phyloP scores from a whole-genome alignment of 2,329 filamentous ascomycete species.

The Trichoderma sp. region DNA sequence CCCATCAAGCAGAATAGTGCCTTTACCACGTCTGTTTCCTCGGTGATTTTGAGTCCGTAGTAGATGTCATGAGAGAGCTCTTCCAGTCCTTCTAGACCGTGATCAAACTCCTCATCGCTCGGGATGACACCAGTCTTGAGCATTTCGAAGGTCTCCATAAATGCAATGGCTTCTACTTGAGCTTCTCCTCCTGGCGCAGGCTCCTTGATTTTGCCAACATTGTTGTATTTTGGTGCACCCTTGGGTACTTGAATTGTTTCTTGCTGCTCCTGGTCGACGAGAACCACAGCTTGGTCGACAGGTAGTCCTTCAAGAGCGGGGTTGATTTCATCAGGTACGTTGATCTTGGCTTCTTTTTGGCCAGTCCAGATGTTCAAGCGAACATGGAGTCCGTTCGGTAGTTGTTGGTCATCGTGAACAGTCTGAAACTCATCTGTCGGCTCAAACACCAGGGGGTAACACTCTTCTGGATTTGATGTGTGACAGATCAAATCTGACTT shows the following conservation, averaged over 20 bases:
- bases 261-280: constrained; percentile 51
- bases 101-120: constrained; percentile 43
- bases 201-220: constrained; percentile 58
- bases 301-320: constrained; percentile 52
- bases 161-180: constrained; percentile 32
- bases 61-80: constrained; percentile 70
- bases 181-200: constrained; percentile 37
- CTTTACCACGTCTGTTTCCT: constrained; percentile 54
- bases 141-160: constrained; percentile 41
- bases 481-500: constrained; percentile 62
- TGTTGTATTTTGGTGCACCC: constrained; percentile 58
- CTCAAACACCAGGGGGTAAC: constrained; percentile 65
- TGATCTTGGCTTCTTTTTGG: constrained; percentile 65
- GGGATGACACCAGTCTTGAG: constrained; percentile 47
- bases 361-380: constrained; percentile 66
- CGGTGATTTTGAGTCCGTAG: constrained; percentile 64
- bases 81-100: constrained; percentile 58
- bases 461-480: constrained; percentile 59
- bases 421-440: constrained; percentile 65
- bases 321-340: constrained; percentile 56
- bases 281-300: constrained; percentile 53
- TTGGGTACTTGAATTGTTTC: constrained; percentile 43
- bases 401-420: constrained; percentile 64
- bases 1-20: constrained; percentile 59
- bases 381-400: constrained; percentile 66